Evolutionary conservation across 768 basidiomycete genomes (phyloP).

Genomic region (Flagelloscypha sp.): DNA sequence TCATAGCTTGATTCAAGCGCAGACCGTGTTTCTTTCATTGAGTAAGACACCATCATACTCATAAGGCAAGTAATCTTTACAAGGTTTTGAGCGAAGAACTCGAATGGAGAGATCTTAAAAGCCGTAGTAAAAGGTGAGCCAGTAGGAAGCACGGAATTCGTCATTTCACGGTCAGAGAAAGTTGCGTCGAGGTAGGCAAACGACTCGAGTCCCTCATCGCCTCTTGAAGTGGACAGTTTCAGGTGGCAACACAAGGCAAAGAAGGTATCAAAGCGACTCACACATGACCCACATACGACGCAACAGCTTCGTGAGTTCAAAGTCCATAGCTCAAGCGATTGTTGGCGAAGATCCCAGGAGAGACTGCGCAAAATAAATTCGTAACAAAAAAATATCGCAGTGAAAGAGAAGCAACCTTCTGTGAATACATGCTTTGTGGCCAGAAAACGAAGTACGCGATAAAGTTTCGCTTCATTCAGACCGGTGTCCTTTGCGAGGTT

Average conservation of each 20-base stretch:
- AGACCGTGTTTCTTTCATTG: too few species aligned
- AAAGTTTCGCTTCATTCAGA: constrained; percentile 20
- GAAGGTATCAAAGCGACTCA: too few species aligned
- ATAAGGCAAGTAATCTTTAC: too few species aligned
- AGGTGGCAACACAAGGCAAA: neutral
- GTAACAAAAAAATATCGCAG: too few species aligned
- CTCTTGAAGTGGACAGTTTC: constrained; percentile 1
- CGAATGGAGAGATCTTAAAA: too few species aligned
- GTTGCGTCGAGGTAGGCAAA: constrained; percentile 23
- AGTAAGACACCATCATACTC: too few species aligned
- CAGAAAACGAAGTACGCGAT: constrained; percentile 22
- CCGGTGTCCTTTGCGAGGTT: constrained; percentile 17
- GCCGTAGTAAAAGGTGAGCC: too few species aligned
- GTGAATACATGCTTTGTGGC: constrained; percentile 22
- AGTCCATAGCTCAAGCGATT: constrained; percentile 24
- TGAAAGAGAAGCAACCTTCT: constrained; percentile 15
- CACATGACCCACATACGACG: constrained; percentile 19
- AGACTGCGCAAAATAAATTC: too few species aligned
- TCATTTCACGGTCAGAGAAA: constrained; percentile 27
- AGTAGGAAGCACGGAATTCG: too few species aligned
- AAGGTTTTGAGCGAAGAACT: too few species aligned
- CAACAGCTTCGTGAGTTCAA: constrained; percentile 24
- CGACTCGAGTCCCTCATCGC: constrained; percentile 15
- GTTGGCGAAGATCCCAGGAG: constrained; percentile 21
- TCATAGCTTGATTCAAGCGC: constrained; percentile 24